Conservation (phyloP, 2,329 filamentous ascomycete species). For the Talaromyces sp. region DNA sequence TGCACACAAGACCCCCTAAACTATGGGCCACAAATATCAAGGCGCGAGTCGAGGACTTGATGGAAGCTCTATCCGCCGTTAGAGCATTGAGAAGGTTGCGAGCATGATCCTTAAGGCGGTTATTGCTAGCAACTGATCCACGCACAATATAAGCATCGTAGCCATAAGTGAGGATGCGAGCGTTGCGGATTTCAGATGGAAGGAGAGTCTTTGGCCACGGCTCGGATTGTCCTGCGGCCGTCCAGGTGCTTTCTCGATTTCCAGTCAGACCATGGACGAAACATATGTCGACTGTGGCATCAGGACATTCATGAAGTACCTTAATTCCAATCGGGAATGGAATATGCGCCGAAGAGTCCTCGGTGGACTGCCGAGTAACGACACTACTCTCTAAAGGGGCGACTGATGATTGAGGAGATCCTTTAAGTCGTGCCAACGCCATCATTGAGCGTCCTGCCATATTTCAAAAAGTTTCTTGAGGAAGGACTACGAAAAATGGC, state of each 20-base stretch:
- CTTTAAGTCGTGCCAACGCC: no score
- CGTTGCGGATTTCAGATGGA: constrained; percentile 5
- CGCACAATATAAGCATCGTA: constrained; percentile 21
- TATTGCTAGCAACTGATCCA: not conserved
- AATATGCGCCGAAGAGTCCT: not conserved
- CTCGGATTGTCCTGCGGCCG: not conserved
- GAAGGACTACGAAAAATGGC: not conserved
- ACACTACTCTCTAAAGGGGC: no score
- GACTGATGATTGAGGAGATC: no score
- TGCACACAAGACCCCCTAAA: constrained; percentile 32
- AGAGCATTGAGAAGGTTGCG: not conserved
- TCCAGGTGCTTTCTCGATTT: constrained; percentile 11
- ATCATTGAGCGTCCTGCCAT: no score
- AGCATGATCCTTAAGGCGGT: not conserved
- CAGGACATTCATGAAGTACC: not conserved
- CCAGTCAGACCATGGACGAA: not conserved
- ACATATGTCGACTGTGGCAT: not conserved
- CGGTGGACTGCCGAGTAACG: no score
- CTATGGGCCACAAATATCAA: constrained; percentile 31
- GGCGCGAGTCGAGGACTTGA: constrained; percentile 25
- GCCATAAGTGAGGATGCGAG: constrained; percentile 19
- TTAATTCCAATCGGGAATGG: not conserved
- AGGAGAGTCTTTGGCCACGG: constrained; percentile 22
- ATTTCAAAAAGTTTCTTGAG: not conserved
- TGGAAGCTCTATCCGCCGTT: not conserved